A percentile compares a stretch with the other conserved stretches of the same genome.
Evolutionary conservation across 306 rosid genomes (phyloP).

Genomic region (Cercis canadensis): DNA sequence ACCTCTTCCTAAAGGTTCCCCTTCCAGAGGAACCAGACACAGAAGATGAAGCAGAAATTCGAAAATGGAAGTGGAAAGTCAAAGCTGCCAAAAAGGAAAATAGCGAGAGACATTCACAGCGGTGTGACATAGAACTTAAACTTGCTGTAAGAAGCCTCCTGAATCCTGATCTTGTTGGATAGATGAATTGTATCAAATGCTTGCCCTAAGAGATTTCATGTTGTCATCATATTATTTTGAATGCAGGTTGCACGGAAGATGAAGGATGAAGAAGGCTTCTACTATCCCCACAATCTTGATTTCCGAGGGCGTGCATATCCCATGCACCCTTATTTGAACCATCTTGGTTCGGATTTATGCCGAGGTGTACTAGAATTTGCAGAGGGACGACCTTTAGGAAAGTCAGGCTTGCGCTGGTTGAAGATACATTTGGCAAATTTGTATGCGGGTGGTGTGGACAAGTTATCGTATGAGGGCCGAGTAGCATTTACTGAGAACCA

Average conservation of each 20-base stretch:
- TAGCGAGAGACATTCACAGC: constrained; percentile 83
- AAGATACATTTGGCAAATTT: constrained; percentile 96
- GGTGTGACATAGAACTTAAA: constrained; percentile 92
- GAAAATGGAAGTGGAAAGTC: constrained; percentile 93
- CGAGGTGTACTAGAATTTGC: constrained; percentile 93
- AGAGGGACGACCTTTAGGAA: constrained; percentile 87
- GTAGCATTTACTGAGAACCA: constrained; percentile 70
- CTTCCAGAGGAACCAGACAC: constrained; percentile 80
- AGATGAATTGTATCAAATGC: constrained; percentile 26
- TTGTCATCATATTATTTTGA: constrained; percentile 29
- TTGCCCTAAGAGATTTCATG: constrained; percentile 22
- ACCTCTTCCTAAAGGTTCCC: constrained; percentile 56
- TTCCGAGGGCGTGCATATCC: constrained; percentile 99
- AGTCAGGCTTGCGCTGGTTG: constrained; percentile 88
- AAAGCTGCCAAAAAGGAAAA: constrained; percentile 76
- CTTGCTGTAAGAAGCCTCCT: constrained; percentile 75
- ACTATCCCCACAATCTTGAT: constrained; percentile 97
- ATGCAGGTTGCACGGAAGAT: constrained; percentile 92
- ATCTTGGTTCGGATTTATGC: constrained; percentile 97
- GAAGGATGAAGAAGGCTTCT: constrained; percentile 96
- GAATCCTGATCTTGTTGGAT: constrained; percentile 17
- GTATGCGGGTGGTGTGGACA: constrained; percentile 92
- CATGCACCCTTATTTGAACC: constrained; percentile 94
- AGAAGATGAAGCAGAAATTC: constrained; percentile 77
- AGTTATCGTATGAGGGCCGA: constrained; percentile 75